These are phyloP conservation scores for Stygiomarasmius scandens DNA, from an alignment of 1,284 basidiomycete species.

Conservation along the genomic window DNA sequence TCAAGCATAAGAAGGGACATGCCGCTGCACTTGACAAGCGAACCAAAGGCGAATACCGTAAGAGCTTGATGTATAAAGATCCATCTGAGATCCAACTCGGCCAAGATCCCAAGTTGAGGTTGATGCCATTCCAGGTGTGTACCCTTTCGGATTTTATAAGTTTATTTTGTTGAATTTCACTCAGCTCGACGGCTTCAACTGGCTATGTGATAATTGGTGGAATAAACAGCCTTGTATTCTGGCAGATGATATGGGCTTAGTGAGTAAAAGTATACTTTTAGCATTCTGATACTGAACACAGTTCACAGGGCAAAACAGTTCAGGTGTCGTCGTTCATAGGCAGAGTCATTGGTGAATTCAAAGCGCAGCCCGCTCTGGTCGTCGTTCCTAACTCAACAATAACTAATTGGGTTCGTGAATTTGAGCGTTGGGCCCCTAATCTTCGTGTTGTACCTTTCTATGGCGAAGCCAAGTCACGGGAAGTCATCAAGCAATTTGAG, in stretches of 20 bases:
- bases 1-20: slow-evolving; percentile 46
- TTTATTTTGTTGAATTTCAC: neutral
- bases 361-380: slow-evolving; percentile 80
- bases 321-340: slow-evolving; percentile 90
- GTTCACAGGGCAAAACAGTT: slow-evolving; percentile 83
- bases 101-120: slow-evolving; percentile 59
- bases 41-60: slow-evolving; percentile 47
- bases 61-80: slow-evolving; percentile 46
- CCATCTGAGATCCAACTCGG: slow-evolving; percentile 63
- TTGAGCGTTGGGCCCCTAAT: slow-evolving; percentile 88
- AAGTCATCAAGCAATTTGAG: slow-evolving; percentile 84
- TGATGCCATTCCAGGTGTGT: slow-evolving; percentile 85
- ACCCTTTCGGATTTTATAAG: neutral
- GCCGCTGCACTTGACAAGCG: slow-evolving; percentile 48
- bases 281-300: slow-evolving; percentile 12
- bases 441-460: slow-evolving; percentile 83
- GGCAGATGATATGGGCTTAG: slow-evolving; percentile 98
- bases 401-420: slow-evolving; percentile 86
- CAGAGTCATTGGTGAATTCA: slow-evolving; percentile 62
- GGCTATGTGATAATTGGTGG: slow-evolving; percentile 91
- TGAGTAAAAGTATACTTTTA: slow-evolving; percentile 35
- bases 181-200: slow-evolving; percentile 90
- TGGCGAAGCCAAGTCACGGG: slow-evolving; percentile 77
- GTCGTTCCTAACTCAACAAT: slow-evolving; percentile 95
- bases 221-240: slow-evolving; percentile 87